These are phyloP conservation scores for Mediolabrus comicus DNA, from an alignment of 108 stramenopile genomes.

Conservation along the genomic window DNA sequence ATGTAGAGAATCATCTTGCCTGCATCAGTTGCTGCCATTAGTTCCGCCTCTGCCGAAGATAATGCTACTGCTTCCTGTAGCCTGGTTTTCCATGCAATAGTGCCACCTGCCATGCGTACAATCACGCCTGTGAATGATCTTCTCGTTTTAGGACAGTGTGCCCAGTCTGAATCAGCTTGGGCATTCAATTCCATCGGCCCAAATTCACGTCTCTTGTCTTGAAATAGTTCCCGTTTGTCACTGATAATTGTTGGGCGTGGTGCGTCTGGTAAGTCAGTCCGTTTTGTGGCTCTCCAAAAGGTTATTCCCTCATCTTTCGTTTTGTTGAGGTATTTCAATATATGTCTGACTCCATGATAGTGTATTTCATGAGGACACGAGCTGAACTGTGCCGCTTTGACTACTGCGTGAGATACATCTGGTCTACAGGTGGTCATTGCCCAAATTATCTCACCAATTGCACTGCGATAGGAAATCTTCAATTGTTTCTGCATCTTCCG, in stretches of 20 bases:
- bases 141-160: constrained; percentile 12
- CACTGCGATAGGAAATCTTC: too few species aligned
- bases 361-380: background rate
- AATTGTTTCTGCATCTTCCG: too few species aligned
- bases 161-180: constrained; percentile 38
- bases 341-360: background rate
- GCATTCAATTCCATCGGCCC: background rate
- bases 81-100: constrained; percentile 17
- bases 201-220: too few species aligned
- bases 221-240: too few species aligned
- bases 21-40: constrained; percentile 12
- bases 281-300: constrained; percentile 21
- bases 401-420: background rate
- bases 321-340: background rate
- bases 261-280: background rate
- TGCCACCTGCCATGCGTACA: constrained; percentile 29
- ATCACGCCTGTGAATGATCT: constrained; percentile 31
- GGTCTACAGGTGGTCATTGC: background rate
- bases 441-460: too few species aligned
- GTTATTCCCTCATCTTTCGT: constrained; percentile 16
- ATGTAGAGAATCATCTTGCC: constrained; percentile 31
- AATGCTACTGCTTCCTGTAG: constrained; percentile 27
- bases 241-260: too few species aligned
- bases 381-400: background rate
- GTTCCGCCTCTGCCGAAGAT: constrained; percentile 29